A percentile compares a stretch with the other conserved stretches of the same genome.
Evolutionary conservation across 805 yeast genomes (phyloP).

Genomic region (Yarrowia bubula): DNA sequence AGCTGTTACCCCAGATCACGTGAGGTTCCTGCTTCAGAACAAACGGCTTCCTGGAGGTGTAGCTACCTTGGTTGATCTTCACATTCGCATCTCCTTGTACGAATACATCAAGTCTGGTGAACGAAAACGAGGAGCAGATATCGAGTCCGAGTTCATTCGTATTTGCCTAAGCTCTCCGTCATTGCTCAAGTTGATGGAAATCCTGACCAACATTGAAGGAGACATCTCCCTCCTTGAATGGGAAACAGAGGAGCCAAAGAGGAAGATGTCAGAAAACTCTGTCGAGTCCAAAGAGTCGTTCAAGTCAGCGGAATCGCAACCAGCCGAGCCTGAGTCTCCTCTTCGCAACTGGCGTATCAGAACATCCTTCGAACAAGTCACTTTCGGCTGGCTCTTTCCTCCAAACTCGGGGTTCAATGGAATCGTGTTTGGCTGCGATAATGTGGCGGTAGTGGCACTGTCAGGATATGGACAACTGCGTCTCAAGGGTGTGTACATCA

Average conservation of each 20-base stretch:
- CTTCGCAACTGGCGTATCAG: constrained; percentile 17
- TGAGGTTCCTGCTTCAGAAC: constrained; percentile 20
- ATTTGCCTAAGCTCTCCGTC: constrained; percentile 4
- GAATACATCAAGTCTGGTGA: constrained; percentile 17
- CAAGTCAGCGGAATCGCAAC: neutral
- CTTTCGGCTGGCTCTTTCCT: constrained; percentile 72
- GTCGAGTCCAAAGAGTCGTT: neutral
- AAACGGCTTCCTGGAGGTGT: constrained; percentile 24
- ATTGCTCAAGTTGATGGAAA: constrained; percentile 9
- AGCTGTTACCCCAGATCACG: constrained; percentile 15
- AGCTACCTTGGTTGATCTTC: constrained; percentile 12
- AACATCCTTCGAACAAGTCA: constrained; percentile 49
- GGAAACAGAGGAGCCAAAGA: neutral
- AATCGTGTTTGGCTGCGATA: constrained; percentile 72
- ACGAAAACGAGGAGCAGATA: constrained; percentile 17
- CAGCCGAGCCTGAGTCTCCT: neutral
- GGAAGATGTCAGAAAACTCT: neutral
- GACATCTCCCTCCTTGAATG: constrained; percentile 15
- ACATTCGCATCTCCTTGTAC: neutral
- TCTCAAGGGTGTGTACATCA: constrained; percentile 63
- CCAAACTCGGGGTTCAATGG: constrained; percentile 48
- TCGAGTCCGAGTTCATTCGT: constrained; percentile 17
- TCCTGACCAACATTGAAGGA: constrained; percentile 18
- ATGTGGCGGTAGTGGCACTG: constrained; percentile 64
- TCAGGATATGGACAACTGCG: constrained; percentile 64